Evolutionary conservation across 2,329 filamentous ascomycete genomes (phyloP), one percentile per base, ranked within the genome.

Genomic region (Pseudogymnoascus sp.): DNA sequence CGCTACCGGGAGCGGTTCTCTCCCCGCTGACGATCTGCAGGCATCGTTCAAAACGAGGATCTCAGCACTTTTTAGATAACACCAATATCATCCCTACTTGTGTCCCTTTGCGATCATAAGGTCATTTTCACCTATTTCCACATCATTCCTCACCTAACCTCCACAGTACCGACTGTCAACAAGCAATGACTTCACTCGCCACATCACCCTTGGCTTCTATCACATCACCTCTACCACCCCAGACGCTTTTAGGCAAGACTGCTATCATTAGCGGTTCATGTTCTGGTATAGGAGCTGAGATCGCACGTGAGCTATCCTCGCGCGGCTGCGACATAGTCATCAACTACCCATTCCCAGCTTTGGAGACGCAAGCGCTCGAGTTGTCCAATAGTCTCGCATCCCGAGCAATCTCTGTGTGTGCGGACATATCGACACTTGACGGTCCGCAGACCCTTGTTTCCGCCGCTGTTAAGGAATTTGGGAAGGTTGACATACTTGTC

Each of bases 181-280:
- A 44, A 13, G 21, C 17, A 44, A 44, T 44, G 40, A 21, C 40
- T 44, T 44, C 40, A 44, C 21, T 44, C 10, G 5, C 40, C 4
- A 44, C 17, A 21, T 2, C 40, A 21, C 17, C 40, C 10, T 44
- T 44, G 40, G 40, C 17, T 21, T 44, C 40, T 44, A 19, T 13
- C 40, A 44, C 19, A 44, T 21, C 40, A 21, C 17, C 40, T 44
- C 40, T 23, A 4, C 31, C 67, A 8, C 71, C 73, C 68, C 68
- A 76, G 6, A 71, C 74, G 17, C 82, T 83, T 64, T 78, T 80
- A 65, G 81, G 81, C 62, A 83, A 83, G 68, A 80, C 82, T 50
- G 80, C 84, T 4, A 76, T 86, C 15, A 75, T 86, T 33, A 77
- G 75, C 11, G 78, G 78, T 33, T 76, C 74, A 28, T 74, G 71